Evolutionary conservation across 2,329 filamentous ascomycete species (phyloP), one percentile per base, ranked within the genome.

Genomic region (Xylaria multiplex): DNA sequence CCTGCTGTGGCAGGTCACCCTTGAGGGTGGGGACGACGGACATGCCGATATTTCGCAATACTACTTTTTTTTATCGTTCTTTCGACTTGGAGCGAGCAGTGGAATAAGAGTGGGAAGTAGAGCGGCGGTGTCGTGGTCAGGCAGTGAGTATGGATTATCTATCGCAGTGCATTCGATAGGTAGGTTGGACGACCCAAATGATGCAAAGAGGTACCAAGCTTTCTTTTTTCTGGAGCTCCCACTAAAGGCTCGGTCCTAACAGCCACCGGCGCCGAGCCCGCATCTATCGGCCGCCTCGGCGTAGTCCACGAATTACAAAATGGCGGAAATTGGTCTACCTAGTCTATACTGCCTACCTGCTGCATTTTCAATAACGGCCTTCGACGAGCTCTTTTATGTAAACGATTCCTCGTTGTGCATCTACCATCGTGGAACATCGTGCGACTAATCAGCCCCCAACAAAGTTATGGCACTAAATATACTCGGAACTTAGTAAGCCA

Each of bases 1-100:
- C 84, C 79, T 88, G 85, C 70, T 85, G 83, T 66, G 86, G 83
- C 79, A 85, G 80, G 68, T 87, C 83, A 77, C 85, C 85, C 75
- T 83, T 85, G 62, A 81, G 76, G 69, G 79, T 76, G 66, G 75
- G 71, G 50, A 76, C 74, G 57, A 77, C 60, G 46, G 76, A 77
- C 76, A 77, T 77, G 55, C 57, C 63, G 67, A 62, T 67, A 45
- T 37, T 50, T 56, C 30, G 30, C 27, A 11, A 9, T 24, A n/a
- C 16, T 40, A 19, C 8, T 30, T 46, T 27, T 27, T 24, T 27
- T 27, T 24, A 2, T 30, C 22, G 37, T 27, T 13, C 32, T 55
- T 53, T 27, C 14, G 46, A 57, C 19, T 43, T 11, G 58, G 16
- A 40, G 16, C 19, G 16, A 40, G 13, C 19, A 40, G 46, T 24